These are phyloP conservation scores for Rugonectria rugulosa DNA, from an alignment of 2,329 filamentous ascomycete genomes.

Conservation along the genomic window DNA sequence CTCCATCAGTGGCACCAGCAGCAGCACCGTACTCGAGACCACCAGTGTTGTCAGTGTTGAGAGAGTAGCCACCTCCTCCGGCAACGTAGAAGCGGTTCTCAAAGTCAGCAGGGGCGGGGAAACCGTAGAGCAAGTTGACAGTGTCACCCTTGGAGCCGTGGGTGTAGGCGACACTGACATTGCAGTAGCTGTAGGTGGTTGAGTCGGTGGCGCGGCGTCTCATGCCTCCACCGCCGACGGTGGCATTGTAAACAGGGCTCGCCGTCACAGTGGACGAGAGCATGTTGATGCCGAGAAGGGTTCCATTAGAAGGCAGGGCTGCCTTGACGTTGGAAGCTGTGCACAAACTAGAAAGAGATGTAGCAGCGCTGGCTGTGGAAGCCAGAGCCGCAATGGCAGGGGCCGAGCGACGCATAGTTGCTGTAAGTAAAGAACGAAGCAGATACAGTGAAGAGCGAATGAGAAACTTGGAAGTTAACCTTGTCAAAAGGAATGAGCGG, in stretches of 20 bases:
- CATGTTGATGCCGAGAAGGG: constrained; percentile 34
- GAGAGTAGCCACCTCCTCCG: constrained; percentile 52
- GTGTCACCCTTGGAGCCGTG: constrained; percentile 42
- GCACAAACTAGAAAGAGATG: constrained; percentile 33
- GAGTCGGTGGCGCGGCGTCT: constrained; percentile 34
- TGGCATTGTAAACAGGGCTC: constrained; percentile 23
- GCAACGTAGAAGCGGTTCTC: constrained; percentile 54
- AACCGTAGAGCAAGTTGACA: constrained; percentile 45
- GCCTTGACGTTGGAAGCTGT: constrained; percentile 29
- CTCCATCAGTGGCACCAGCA: constrained; percentile 50
- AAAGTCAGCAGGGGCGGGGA: constrained; percentile 47
- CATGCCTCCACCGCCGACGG: constrained; percentile 31
- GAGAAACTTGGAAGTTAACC: no score
- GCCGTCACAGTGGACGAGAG: constrained; percentile 51
- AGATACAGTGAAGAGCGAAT: not conserved
- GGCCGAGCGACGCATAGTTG: constrained; percentile 15
- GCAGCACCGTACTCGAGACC: constrained; percentile 51
- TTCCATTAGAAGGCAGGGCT: constrained; percentile 30
- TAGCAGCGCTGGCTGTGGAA: constrained; percentile 20
- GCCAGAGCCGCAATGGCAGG: constrained; percentile 13
- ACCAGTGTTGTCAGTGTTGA: constrained; percentile 42
- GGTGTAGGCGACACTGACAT: constrained; percentile 46
- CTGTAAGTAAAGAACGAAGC: not conserved
- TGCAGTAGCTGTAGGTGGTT: constrained; percentile 42
- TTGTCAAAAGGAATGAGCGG: not conserved